These are phyloP conservation scores for Jamesozyma spencerorum DNA, from an alignment of 805 yeast genomes.

Conservation along the genomic window DNA sequence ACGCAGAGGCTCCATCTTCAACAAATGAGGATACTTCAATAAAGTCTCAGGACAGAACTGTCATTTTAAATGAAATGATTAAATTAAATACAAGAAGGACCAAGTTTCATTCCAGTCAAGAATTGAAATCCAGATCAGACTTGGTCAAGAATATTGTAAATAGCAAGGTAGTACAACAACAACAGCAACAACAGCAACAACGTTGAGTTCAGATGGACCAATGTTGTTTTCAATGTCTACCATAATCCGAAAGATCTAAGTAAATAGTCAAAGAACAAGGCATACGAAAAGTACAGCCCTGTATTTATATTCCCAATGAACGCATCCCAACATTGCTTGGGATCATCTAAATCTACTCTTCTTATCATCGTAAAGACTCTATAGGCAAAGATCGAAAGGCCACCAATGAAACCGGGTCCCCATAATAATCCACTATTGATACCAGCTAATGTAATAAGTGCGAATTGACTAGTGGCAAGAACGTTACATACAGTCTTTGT, in stretches of 20 bases:
- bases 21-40: background rate
- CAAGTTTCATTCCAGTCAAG: conserved; percentile 10
- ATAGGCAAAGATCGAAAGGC: conserved; percentile 58
- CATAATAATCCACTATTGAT: conserved; percentile 48
- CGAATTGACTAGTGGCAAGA: conserved; percentile 59
- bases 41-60: conserved; percentile 1
- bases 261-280: conserved; percentile 58
- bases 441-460: conserved; percentile 59
- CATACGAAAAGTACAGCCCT: conserved; percentile 58
- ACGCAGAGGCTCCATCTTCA: background rate
- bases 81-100: conserved; percentile 12
- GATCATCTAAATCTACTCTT: conserved; percentile 69
- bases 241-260: conserved; percentile 31
- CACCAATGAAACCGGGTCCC: conserved; percentile 78
- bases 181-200: too few species aligned
- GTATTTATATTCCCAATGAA: conserved; percentile 72
- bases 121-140: background rate
- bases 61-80: conserved; percentile 13
- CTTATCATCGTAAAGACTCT: conserved; percentile 61
- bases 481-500: conserved; percentile 62
- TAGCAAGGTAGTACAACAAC: too few species aligned
- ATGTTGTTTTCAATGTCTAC: conserved; percentile 8
- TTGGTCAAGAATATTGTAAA: conserved; percentile 6
- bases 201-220: too few species aligned
- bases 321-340: conserved; percentile 72